Base-by-base conservation (phyloP, 768 basidiomycete genomes). In the Russula lepida region DNA sequence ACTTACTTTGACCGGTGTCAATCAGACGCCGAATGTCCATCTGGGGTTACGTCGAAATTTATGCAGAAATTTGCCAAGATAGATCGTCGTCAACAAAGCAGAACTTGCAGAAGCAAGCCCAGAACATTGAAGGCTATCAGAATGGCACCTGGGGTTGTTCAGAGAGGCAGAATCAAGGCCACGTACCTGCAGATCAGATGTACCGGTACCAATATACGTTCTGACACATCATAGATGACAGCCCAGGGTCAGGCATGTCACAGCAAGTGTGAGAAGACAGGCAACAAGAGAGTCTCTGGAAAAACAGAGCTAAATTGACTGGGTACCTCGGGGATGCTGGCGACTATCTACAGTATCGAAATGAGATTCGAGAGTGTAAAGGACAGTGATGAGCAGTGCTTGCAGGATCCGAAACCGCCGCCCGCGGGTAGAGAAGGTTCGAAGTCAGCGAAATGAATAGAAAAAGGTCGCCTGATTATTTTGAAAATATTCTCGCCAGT, bases 381-480 rank as follows among this genome's bases (percentile, higher is more conserved):
- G n/a, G n/a, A n/a, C n/a, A n/a, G n/a, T n/a, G n/a, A n/a, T n/a
- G n/a, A n/a, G n/a, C n/a, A n/a, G n/a, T n/a, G n/a, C n/a, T n/a
- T n/a, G n/a, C n/a, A n/a, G n/a, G n/a, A n/a, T n/a, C n/a, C n/a
- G n/a, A n/a, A n/a, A n/a, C n/a, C 41, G 41, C 19, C 19, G 41
- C 9, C 43, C 43, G 43, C 43, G 46, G 46, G 46, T 15, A 47
- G 13, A 19, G 11, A 54, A 32, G 41, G 43, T 55, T 57, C 19
- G 17, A 49, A 39, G 33, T 27, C 56, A 54, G 53, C 37, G 59
- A 60, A 48, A 54, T 48, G 43, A 59, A 52, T 52, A 11, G 57
- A 51, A 41, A 41, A 50, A 25, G 21, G 58, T 52, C 58, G 58
- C 23, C 43, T 52, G 51, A 53, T 52, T 33, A 37, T 41, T 12